Base-by-base conservation (phyloP, 306 rosid genomes). In the Vigna reflexopilosa region DNA sequence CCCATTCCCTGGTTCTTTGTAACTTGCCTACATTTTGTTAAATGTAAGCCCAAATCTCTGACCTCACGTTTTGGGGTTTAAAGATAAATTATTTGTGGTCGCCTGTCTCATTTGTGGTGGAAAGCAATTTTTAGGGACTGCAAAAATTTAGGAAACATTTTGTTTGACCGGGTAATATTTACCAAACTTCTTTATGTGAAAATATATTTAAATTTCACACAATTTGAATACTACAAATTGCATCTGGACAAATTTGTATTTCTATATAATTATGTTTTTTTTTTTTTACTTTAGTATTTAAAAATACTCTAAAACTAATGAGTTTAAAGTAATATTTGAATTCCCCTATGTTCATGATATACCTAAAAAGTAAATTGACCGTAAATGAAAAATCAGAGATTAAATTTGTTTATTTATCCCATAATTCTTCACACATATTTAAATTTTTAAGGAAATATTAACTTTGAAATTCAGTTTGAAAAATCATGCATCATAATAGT, bases 41-140 rank as follows among this genome's bases (percentile, higher is more conserved):
- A 44, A 47, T 16, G 10, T 49, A 30, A 49, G 80, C 72, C 72
- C 62, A 63, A 63, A 19, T 16, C 38, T 8, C 2, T 67, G 15
- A 40, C 26, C 67, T 4, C 24, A 42, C 42, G 14, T 55, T n/a
- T 77, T 67, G 69, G 75, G 81, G 61, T 56, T 42, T 0, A 15
- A 56, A n/a, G 49, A 17, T 44, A 22, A 22, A 22, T 34, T 14
- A n/a, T 77, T 55, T 19, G 10, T 26, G 57, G 22, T 40, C 24
- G 26, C 8, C 9, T 56, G 28, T 56, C 61, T 54, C 22, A 24
- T 67, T 54, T 48, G 2, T 40, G 59, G 44, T 50, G 28, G 12
- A 65, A 34, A 76, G 47, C 65, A 67, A 54, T 47, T 32, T 67
- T 51, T 48, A 36, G n/a, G 67, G 81, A 66, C 68, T 42, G 10